Percentiles rank a stretch among this genome's conserved stretches.
phyloP scores from a whole-genome alignment of 1,284 basidiomycete species.

The Hymenochaete sp. region DNA sequence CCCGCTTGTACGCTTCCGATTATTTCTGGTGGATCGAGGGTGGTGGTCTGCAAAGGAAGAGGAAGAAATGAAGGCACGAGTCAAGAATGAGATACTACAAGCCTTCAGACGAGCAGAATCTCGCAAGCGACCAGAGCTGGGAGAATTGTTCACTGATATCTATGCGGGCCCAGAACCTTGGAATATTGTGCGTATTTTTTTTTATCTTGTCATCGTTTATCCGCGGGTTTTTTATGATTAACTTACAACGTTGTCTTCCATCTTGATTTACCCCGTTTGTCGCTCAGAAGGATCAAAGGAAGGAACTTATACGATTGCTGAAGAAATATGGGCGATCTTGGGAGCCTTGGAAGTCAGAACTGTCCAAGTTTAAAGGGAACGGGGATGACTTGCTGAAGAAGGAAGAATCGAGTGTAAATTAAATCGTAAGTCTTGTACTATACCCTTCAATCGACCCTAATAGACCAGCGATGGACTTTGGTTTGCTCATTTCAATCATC shows the following conservation, averaged over 20 bases:
- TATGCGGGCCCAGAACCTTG: constrained; percentile 81
- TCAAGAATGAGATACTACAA: constrained; percentile 68
- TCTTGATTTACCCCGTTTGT: neutral
- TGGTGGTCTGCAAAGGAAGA: constrained; percentile 85
- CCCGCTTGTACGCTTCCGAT: constrained; percentile 77
- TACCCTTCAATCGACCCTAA: too few species aligned
- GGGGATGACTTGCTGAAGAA: too few species aligned
- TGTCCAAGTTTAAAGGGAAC: constrained; percentile 72
- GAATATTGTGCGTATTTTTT: constrained; percentile 59
- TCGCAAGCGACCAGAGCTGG: constrained; percentile 59
- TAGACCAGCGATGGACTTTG: too few species aligned
- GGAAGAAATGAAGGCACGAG: constrained; percentile 55
- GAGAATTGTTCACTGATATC: constrained; percentile 81
- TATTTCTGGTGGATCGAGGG: constrained; percentile 72
- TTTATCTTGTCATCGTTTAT: constrained; percentile 1
- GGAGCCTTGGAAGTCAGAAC: constrained; percentile 79
- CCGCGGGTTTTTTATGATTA: neutral
- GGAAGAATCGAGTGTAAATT: too few species aligned
- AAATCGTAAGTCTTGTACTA: too few species aligned
- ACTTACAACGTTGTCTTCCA: neutral
- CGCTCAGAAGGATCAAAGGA: constrained; percentile 69
- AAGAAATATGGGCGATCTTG: constrained; percentile 78
- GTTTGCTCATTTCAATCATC: too few species aligned
- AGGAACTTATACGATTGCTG: constrained; percentile 67
- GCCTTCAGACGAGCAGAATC: constrained; percentile 75